phyloP scores from a whole-genome alignment of 129 eudicot genomes.

The Daucus carota region DNA sequence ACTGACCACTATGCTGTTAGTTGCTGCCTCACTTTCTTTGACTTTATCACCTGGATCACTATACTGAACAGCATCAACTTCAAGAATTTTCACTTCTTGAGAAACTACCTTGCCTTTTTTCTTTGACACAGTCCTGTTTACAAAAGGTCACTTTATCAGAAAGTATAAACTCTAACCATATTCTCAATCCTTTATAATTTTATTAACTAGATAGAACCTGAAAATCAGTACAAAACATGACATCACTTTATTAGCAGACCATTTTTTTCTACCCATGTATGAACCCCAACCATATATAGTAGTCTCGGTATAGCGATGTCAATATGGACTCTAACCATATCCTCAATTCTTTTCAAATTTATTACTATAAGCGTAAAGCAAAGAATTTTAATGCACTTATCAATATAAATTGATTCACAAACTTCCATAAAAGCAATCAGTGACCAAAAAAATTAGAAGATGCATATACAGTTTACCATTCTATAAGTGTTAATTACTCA shows the following conservation, averaged over 20 bases:
- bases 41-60: not conserved
- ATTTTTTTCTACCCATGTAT: not conserved
- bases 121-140: constrained; percentile 12
- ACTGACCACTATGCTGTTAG: not conserved
- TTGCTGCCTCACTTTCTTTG: not conserved
- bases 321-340: not conserved
- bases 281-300: no score
- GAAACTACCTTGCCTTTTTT: constrained; percentile 24
- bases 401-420: not conserved
- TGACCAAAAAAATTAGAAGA: not conserved
- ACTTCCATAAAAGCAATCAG: not conserved
- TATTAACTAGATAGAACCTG: not conserved
- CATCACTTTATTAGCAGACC: not conserved
- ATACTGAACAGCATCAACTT: not conserved
- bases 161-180: no score
- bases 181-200: no score
- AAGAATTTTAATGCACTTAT: not conserved
- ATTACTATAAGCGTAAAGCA: not conserved
- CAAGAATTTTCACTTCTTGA: constrained; percentile 12
- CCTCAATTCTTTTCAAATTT: not conserved
- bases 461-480: not conserved
- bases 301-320: not conserved
- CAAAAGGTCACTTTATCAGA: not conserved
- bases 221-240: not conserved
- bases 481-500: constrained; percentile 12